Evolutionary conservation across 805 yeast genomes (phyloP), one percentile per base, ranked within the genome.

Genomic region (Komagataella populi): DNA sequence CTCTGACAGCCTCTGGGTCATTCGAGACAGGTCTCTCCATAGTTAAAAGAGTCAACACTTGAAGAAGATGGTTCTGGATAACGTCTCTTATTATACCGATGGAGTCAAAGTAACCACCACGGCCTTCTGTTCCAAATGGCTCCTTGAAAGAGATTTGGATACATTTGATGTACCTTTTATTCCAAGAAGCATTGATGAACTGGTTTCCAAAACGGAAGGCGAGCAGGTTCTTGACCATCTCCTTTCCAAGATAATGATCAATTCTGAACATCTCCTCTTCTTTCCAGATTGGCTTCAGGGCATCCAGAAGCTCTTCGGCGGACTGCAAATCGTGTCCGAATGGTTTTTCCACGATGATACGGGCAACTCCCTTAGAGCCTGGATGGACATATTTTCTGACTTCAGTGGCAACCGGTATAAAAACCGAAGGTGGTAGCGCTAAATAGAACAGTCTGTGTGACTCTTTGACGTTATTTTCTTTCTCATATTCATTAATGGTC

Each of bases 121-220:
- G 81, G 52, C 99, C 99, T 70, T 93, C 96, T 45, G 99, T 93
- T 52, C 99, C 99, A 60, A 93, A 93, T n/a, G 93, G 87, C 72
- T 93, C 99, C 72, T 93, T 93, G 76, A 93, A 91, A 12, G 91
- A 78, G 58, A 93, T 81, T 73, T 91, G 96, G 55, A 93, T 82
- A 45, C 83, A 78, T 55, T 80, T 75, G 62, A 93, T 81, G 67
- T 78, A 84, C 56, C 85, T 77, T 64, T 75, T 82, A 71, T 85
- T 84, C 97, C 97, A 93, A 52, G 85, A 78, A n/a, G 95, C 87
- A 62, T 78, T 78, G 63, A 93, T 74, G 67, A 91, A 79, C 63
- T 83, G 83, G 70, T 93, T 93, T 59, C 95, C 96, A 63, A 93
- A 93, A 63, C 99, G 80, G 61, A 90, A 72, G 43, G 89, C 88